phyloP scores from a whole-genome alignment of 2,329 filamentous ascomycete species.

The Drechslerella stenobrocha region DNA sequence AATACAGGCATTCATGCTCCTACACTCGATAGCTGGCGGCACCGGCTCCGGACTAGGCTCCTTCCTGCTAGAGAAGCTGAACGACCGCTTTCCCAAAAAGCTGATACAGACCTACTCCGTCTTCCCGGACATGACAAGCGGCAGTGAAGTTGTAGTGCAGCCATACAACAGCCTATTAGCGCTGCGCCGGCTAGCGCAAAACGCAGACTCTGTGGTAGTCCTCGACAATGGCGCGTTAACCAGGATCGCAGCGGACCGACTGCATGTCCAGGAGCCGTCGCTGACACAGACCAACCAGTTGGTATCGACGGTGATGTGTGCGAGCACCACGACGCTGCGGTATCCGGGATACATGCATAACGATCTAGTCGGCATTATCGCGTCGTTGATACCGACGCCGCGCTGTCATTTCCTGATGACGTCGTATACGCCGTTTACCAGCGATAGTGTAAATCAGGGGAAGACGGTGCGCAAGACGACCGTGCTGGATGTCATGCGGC shows the following conservation, averaged over 20 bases:
- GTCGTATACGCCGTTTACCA: conserved; percentile 95
- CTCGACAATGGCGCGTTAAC: conserved; percentile 93
- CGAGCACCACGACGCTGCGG: conserved; percentile 90
- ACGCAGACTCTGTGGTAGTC: conserved; percentile 96
- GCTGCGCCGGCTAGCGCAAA: conserved; percentile 87
- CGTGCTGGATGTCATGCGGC: conserved; percentile 94
- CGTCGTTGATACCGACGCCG: conserved; percentile 92
- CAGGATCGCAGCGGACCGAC: conserved; percentile 86
- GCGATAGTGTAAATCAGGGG: conserved; percentile 92
- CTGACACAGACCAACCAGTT: conserved; percentile 98
- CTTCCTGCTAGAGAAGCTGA: conserved; percentile 90
- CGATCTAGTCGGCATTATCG: conserved; percentile 93
- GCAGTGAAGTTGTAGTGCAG: conserved; percentile 90
- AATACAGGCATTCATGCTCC: conserved; percentile 86
- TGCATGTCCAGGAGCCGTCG: conserved; percentile 92
- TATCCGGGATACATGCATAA: conserved; percentile 99
- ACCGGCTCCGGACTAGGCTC: conserved; percentile 95
- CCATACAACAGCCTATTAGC: conserved; percentile 96
- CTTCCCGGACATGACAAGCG: conserved; percentile 88
- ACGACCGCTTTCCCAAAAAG: conserved; percentile 98
- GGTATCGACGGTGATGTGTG: conserved; percentile 97
- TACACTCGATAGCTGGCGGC: conserved; percentile 96
- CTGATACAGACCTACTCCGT: conserved; percentile 99
- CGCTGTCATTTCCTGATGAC: conserved; percentile 98
- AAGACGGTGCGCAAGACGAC: conserved; percentile 98